phyloP scores from a whole-genome alignment of 441 rosid species.

The Erodium moschatum region DNA sequence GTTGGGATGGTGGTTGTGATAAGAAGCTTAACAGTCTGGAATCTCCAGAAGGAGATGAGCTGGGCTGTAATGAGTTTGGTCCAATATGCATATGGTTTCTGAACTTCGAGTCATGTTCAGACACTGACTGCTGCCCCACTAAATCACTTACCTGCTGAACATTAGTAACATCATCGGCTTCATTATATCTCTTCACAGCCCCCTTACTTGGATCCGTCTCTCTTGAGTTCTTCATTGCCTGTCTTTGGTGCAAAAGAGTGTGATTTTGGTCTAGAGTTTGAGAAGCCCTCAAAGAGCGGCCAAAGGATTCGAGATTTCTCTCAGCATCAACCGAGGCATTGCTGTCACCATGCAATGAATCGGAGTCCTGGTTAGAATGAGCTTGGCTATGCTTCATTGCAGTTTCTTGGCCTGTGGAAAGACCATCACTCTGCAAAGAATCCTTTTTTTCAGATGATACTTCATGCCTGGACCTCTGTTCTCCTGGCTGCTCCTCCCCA shows the following conservation, averaged over 20 bases:
- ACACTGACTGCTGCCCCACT: slow-evolving; percentile 26
- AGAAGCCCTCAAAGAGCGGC: slow-evolving; percentile 39
- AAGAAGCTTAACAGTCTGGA: slow-evolving; percentile 29
- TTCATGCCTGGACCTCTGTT: slow-evolving; percentile 22
- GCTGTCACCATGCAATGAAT: slow-evolving; percentile 19
- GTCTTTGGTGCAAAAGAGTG: slow-evolving; percentile 40
- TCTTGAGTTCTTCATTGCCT: slow-evolving; percentile 33
- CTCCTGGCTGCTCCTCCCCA: slow-evolving; percentile 27
- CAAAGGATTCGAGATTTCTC: slow-evolving; percentile 48
- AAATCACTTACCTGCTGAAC: slow-evolving; percentile 25
- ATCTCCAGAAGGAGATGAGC: slow-evolving; percentile 31
- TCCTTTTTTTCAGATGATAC: slow-evolving; percentile 21
- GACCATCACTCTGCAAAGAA: slow-evolving; percentile 24
- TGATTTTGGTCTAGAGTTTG: slow-evolving; percentile 31
- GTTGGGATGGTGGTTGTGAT: slow-evolving; percentile 22
- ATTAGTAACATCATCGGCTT: slow-evolving; percentile 29
- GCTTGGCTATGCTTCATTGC: slow-evolving; percentile 18
- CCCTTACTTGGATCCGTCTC: slow-evolving; percentile 32
- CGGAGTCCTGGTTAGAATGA: slow-evolving; percentile 23
- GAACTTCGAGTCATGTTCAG: slow-evolving; percentile 24
- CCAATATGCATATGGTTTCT: slow-evolving; percentile 27
- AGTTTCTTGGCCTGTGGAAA: slow-evolving; percentile 26
- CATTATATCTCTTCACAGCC: slow-evolving; percentile 32
- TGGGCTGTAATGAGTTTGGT: slow-evolving; percentile 24
- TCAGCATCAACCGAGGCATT: slow-evolving; percentile 30